Base-by-base conservation (phyloP, 306 rosid species). In the Trifolium subterraneum region DNA sequence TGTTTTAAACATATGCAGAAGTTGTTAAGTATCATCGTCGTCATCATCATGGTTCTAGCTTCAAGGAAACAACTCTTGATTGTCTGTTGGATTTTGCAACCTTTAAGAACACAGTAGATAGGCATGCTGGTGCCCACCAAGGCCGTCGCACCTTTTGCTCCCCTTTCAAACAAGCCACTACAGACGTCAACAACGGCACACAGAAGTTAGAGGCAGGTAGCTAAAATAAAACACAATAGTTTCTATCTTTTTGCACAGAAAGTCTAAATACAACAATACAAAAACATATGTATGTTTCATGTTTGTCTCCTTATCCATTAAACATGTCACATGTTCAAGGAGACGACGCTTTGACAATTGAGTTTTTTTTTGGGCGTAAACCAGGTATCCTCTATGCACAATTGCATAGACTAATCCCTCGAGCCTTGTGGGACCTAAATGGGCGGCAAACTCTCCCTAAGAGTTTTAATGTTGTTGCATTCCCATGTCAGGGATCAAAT, bases 41-140 rank as follows among this genome's bases (percentile, higher is more conserved):
- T 23, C 55, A 11, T 29, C 66, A 75, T 85, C 79, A 95, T 1
- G 98, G 99, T 85, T 95, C 99, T 90, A 94, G 91, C 85, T 95
- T 95, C 92, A 95, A 84, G 71, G 99, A 95, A 79, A 95, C 99
- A 72, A 95, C 98, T 64, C 99, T 88, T 36, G 98, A 95, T 77
- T 95, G 99, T 84, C 98, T 79, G 86, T 95, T 95, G 81, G 92
- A 95, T 83, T 90, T 95, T 14, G 96, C 97, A 82, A 86, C 90
- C 88, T 90, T 95, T 65, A 78, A 87, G 82, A 95, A 95, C 81
- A 92, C 87, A 72, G 86, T 81, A 1, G 93, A 95, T 65, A 95
- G 96, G 82, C 99, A 92, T 8, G 99, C 86, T 7, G 99, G 99
- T 25, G 99, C 99, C 99, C 99, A 95, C 99, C 99, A 95, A 42